Percentiles rank a stretch among this genome's conserved stretches.
These are phyloP conservation scores for Anthracocystis walkeri DNA, from an alignment of 1,284 basidiomycete species.

Conservation along the genomic window DNA sequence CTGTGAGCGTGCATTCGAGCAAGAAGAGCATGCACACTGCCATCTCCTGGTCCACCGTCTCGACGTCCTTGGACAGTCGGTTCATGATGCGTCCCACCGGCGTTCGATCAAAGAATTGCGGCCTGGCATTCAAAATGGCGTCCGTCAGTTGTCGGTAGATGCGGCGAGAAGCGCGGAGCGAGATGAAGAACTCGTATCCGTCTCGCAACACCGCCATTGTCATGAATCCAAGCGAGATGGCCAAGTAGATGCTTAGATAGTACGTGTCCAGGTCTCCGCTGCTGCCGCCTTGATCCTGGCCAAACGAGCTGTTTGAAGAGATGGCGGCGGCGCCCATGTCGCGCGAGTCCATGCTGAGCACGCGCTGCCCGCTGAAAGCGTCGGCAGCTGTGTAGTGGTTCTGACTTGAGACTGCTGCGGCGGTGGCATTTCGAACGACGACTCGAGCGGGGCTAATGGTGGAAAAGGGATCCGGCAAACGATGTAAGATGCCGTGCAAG, in stretches of 20 bases:
- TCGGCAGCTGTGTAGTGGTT: conserved; percentile 5
- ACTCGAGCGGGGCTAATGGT: not conserved
- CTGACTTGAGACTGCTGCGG: not conserved
- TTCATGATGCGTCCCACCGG: conserved; percentile 69
- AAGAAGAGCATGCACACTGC: conserved; percentile 55
- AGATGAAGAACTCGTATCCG: conserved; percentile 55
- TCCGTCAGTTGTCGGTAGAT: conserved; percentile 76
- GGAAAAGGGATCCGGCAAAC: conserved; percentile 15
- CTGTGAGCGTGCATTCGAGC: conserved; percentile 55
- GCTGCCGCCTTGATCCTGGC: conserved; percentile 10
- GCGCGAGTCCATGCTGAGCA: conserved; percentile 16
- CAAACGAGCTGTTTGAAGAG: not conserved
- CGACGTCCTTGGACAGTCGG: conserved; percentile 67
- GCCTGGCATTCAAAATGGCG: conserved; percentile 82
- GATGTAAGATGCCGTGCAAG: conserved; percentile 27
- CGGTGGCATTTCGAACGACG: not conserved
- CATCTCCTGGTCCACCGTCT: conserved; percentile 69
- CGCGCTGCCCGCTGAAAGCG: conserved; percentile 16
- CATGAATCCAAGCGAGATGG: conserved; percentile 58
- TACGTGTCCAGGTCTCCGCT: conserved; percentile 54
- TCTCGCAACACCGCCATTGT: conserved; percentile 58
- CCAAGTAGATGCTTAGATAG: conserved; percentile 62
- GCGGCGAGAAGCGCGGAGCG: conserved; percentile 58
- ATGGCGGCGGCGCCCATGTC: not conserved
- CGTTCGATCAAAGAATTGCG: conserved; percentile 67